Percentiles rank a stretch among this genome's conserved stretches.
Evolutionary conservation across 495 filamentous ascomycete species (phyloP).

Genomic region (Aspergillus nidulans): DNA sequence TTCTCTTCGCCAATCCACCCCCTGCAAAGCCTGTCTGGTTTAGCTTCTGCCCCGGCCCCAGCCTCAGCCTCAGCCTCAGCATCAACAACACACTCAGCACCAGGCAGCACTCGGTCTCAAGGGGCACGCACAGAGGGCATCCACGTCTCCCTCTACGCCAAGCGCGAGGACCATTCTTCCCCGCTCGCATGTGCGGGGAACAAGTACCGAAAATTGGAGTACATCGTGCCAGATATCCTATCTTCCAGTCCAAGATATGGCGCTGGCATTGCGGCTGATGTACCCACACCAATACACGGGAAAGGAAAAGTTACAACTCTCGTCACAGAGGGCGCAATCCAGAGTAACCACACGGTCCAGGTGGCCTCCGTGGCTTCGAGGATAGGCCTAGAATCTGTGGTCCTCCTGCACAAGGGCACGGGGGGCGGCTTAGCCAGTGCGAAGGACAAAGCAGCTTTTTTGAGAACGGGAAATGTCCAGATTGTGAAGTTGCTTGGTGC

Average conservation of each 20-base stretch:
- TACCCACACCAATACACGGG: neutral
- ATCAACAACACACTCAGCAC: too few relatives aligned
- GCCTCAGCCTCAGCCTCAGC: conserved; percentile 10
- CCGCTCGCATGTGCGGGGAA: conserved; percentile 37
- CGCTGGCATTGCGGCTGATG: neutral
- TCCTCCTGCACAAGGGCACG: conserved; percentile 28
- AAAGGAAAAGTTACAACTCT: conserved; percentile 24
- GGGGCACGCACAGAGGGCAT: neutral
- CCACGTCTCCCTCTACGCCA: conserved; percentile 28
- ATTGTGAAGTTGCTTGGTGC: conserved; percentile 31
- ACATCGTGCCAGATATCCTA: conserved; percentile 37
- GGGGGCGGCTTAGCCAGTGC: conserved; percentile 23
- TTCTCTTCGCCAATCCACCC: conserved; percentile 33
- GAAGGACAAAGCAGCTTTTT: conserved; percentile 15
- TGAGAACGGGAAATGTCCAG: conserved; percentile 30
- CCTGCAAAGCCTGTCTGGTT: conserved; percentile 5
- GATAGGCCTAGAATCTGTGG: conserved; percentile 24
- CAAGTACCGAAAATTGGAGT: conserved; percentile 45
- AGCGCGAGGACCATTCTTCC: conserved; percentile 38
- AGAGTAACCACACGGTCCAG: conserved; percentile 42
- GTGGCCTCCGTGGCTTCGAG: conserved; percentile 29
- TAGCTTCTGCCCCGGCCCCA: conserved; percentile 8
- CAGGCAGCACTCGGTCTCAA: too few relatives aligned
- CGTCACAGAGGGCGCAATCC: conserved; percentile 39
- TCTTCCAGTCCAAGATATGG: conserved; percentile 5